phyloP scores from a whole-genome alignment of 768 basidiomycete genomes.

The Filobasidium floriforme region DNA sequence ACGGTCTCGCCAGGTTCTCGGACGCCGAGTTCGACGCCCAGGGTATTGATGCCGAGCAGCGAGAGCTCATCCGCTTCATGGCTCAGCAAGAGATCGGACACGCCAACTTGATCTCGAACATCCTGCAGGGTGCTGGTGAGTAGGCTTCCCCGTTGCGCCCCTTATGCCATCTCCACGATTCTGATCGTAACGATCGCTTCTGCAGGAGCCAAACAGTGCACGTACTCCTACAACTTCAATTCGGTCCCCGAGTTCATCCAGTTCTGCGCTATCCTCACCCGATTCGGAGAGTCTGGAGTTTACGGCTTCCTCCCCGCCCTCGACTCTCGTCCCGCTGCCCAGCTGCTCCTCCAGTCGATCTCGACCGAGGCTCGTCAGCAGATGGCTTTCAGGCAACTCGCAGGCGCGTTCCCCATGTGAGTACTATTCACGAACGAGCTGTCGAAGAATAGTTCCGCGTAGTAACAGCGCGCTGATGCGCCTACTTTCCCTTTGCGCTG shows the following conservation, averaged over 20 bases:
- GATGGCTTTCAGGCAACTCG: constrained; percentile 59
- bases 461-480: too few species aligned
- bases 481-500: too few species aligned
- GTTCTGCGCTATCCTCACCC: constrained; percentile 51
- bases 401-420: constrained; percentile 57
- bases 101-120: constrained; percentile 53
- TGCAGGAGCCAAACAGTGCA: constrained; percentile 48
- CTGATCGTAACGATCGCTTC: too few species aligned
- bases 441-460: too few species aligned
- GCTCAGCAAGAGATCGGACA: constrained; percentile 53
- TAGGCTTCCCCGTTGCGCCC: too few species aligned
- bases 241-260: constrained; percentile 57
- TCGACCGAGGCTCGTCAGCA: constrained; percentile 61
- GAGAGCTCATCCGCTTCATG: constrained; percentile 57
- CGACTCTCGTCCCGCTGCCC: constrained; percentile 53
- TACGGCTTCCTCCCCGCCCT: constrained; percentile 63
- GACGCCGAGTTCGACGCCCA: constrained; percentile 54
- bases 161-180: too few species aligned
- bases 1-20: constrained; percentile 54
- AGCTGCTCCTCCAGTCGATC: constrained; percentile 55
- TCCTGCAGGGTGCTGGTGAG: constrained; percentile 45
- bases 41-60: constrained; percentile 54
- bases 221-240: constrained; percentile 53
- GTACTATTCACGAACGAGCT: too few species aligned
- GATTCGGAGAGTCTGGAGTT: constrained; percentile 56